A percentile compares a stretch with the other conserved stretches of the same genome.
phyloP scores from a whole-genome alignment of 2,329 filamentous ascomycete genomes.

The Fusarium sp. region DNA sequence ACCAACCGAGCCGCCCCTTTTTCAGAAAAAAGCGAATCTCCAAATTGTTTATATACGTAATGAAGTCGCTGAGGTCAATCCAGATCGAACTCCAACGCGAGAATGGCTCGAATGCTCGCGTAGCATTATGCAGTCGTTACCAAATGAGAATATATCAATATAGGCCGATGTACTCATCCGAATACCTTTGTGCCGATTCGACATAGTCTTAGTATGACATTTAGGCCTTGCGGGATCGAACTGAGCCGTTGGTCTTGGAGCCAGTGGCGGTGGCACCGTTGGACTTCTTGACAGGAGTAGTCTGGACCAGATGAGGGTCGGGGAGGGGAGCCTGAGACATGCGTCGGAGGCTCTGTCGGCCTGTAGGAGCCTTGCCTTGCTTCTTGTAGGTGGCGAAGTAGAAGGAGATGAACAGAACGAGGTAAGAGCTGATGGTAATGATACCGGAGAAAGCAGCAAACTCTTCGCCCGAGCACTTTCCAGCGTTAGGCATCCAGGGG shows the following conservation, averaged over 20 bases:
- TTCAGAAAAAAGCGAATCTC: conserved; percentile 33
- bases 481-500: conserved; percentile 82
- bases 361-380: conserved; percentile 80
- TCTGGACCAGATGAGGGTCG: conserved; percentile 75
- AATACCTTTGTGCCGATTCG: neutral
- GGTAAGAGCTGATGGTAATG: conserved; percentile 91
- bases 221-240: conserved; percentile 75
- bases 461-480: conserved; percentile 93
- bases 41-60: conserved; percentile 44
- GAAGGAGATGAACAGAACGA: conserved; percentile 98
- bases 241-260: conserved; percentile 68
- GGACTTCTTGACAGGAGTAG: conserved; percentile 59
- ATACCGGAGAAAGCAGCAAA: conserved; percentile 95
- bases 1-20: conserved; percentile 27
- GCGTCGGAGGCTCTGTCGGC: conserved; percentile 78
- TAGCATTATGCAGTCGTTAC: conserved; percentile 19
- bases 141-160: neutral
- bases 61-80: conserved; percentile 26
- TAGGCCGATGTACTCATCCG: neutral
- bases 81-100: conserved; percentile 34
- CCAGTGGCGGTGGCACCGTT: conserved; percentile 65
- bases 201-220: neutral
- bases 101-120: conserved; percentile 15
- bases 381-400: conserved; percentile 97
- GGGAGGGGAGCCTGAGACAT: conserved; percentile 77